Base-by-base conservation (phyloP, 352 stramenopile species). In the Phytophthora citrophthora region DNA sequence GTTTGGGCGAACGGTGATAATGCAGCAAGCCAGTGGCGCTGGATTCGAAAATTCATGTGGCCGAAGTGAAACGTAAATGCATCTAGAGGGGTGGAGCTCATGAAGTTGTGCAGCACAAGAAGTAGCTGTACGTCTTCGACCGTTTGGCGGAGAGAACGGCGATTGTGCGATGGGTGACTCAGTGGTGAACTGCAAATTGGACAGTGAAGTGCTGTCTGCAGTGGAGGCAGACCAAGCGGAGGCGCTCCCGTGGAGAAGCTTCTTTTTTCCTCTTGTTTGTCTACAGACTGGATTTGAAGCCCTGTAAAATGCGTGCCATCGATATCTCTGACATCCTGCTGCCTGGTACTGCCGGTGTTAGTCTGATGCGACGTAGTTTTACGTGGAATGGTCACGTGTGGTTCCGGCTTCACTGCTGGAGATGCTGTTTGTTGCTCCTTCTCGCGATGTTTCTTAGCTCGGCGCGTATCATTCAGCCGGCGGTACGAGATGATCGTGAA, bases 401-500 rank as follows among this genome's bases (percentile, higher is more conserved):
- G 44, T 12, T 11, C 7, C 4, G 41, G 4, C 5, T 18, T 4
- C 15, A 4, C 41, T 18, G 5, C 41, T 48, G 20, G 11, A 2
- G 41, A 16, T 48, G 10, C 7, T 20, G 23, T 11, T 36, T 50
- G 44, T 12, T 50, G 20, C 4, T 7, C 4, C 3, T 29, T 29
- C 26, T 18, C 23, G 23, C 18, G 23, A 2, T 36, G n/a, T 36
- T 23, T 50, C 44, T 38, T 50, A 11, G 3, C 23, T 15, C 47
- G 56, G 13, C 18, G 47, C 5, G 11, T 16, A n/a, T 44, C 40
- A 15, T 49, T 58, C 12, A 58, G 27, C 1, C 72, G 61, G 7
- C 72, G 64, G 40, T 80, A 80, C 3, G 72, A 80, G 5, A 77
- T 23, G 18, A 80, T 64, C 20, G 55, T 63, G 43, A 80, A 80